Percentiles rank a stretch among this genome's conserved stretches.
These are phyloP conservation scores for Xylaria hypoxylon DNA, from an alignment of 2,329 filamentous ascomycete genomes.

Conservation along the genomic window DNA sequence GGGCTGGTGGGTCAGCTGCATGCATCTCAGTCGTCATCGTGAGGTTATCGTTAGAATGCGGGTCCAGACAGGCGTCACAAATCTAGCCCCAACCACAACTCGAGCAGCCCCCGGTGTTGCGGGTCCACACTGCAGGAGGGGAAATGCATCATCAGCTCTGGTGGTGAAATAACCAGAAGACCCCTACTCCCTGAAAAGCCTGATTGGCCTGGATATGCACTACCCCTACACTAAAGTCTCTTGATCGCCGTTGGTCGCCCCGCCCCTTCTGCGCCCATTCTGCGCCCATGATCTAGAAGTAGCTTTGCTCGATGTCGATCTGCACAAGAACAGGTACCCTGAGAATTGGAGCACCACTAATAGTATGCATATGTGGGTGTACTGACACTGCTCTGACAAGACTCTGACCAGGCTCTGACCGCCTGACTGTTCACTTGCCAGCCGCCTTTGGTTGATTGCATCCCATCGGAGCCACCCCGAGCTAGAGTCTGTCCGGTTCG, in stretches of 20 bases:
- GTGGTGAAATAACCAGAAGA: constrained; percentile 46
- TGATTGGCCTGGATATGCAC: constrained; percentile 46
- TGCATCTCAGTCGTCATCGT: constrained; percentile 35
- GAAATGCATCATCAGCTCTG: constrained; percentile 49
- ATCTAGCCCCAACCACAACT: constrained; percentile 21
- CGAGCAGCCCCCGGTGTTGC: constrained; percentile 8
- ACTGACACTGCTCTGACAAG: constrained; percentile 1
- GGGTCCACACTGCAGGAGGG: constrained; percentile 33
- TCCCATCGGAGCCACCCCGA: constrained; percentile 32
- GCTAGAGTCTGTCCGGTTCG: constrained; percentile 40
- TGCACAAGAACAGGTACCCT: constrained; percentile 17
- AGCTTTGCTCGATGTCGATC: constrained; percentile 47
- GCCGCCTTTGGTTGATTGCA: constrained; percentile 7
- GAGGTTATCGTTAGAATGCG: constrained; percentile 42
- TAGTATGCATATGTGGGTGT: constrained; percentile 26
- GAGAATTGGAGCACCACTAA: constrained; percentile 22
- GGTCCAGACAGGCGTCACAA: constrained; percentile 14
- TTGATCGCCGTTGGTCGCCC: constrained; percentile 41
- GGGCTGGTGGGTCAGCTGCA: constrained; percentile 14
- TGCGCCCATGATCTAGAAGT: constrained; percentile 44
- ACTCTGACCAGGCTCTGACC: constrained; percentile 21
- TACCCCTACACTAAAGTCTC: constrained; percentile 46
- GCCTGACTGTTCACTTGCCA: constrained; percentile 20
- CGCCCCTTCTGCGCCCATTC: too few species aligned
- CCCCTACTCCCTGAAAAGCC: constrained; percentile 29